Percentiles rank a stretch among this genome's conserved stretches.
These are phyloP conservation scores for Telopea speciosissima DNA, from an alignment of 177 flowering plant species.

Conservation along the genomic window DNA sequence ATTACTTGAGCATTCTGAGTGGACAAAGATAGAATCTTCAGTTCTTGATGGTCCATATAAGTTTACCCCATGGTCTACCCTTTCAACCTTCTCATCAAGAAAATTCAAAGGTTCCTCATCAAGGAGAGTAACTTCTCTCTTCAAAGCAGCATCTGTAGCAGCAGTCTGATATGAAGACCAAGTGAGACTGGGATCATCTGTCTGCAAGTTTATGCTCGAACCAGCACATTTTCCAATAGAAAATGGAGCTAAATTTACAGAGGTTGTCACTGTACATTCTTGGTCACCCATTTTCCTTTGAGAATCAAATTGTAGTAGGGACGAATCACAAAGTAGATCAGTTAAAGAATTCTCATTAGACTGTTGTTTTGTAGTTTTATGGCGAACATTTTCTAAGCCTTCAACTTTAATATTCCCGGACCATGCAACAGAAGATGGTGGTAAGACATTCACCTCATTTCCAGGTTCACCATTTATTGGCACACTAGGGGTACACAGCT, in stretches of 20 bases:
- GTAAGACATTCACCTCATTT: constrained; percentile 4
- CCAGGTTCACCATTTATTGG: constrained; percentile 10
- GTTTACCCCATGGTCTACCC: not conserved
- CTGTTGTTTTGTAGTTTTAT: constrained; percentile 10
- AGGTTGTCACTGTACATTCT: constrained; percentile 3
- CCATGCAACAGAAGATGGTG: constrained; percentile 13
- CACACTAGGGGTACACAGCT: constrained; percentile 13
- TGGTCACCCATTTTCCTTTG: constrained; percentile 8
- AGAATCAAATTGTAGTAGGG: constrained; percentile 6
- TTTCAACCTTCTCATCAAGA: constrained; percentile 2
- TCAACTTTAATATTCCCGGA: constrained; percentile 24
- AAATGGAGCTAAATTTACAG: constrained; percentile 17
- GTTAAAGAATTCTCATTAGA: constrained; percentile 22
- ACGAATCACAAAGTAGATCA: constrained; percentile 25
- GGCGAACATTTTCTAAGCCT: constrained; percentile 8
- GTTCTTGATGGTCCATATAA: not conserved
- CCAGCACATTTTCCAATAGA: not conserved
- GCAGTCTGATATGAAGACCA: constrained; percentile 14
- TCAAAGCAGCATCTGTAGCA: constrained; percentile 1
- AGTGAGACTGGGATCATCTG: constrained; percentile 1
- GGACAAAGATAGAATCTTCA: constrained; percentile 13
- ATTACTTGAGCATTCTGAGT: constrained; percentile 17
- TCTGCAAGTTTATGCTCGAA: constrained; percentile 7
- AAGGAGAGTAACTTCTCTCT: constrained; percentile 22
- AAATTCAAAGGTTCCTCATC: constrained; percentile 16